Base-by-base conservation (phyloP, 2,329 filamentous ascomycete genomes). In the Calonectria naviculata region DNA sequence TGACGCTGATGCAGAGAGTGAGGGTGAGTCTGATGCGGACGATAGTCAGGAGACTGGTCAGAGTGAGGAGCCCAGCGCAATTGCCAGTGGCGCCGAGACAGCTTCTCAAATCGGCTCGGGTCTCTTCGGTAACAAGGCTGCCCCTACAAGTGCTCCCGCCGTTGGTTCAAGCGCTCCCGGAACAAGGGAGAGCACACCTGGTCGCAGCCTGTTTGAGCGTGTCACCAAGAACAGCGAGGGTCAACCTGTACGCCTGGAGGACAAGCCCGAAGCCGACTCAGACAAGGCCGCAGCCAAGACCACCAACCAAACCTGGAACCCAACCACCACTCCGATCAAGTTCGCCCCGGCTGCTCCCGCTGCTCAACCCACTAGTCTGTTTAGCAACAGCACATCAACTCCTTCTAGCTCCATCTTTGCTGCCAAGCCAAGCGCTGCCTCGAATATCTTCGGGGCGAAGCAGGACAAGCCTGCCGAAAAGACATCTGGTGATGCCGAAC, bases 191-290 rank as follows among this genome's bases (percentile, higher is more conserved):
- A 84, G 83, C 69, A 85, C 84, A 3, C 83, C 87, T 26, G 85
- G 84, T 24, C 84, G 85, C 54, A 90, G 89, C 78, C 77, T 91
- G 17, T 90, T 90, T 73, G 89, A 90, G 44, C 87, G 89, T 38
- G 84, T 91, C 9, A 87, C 84, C 6, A 88, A 85, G 78, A 86
- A 84, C 56, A 82, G 78, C 21, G 85, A 88, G 71, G 88, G 88
- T 2, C 85, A 90, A 68, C 86, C 87, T 19, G 78, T 89, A 2
- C 85, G 87, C 29, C 78, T 84, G 72, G 76, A 81, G 65, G 71
- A 76, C 15, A 75, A 80, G 69, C 54, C 67, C 49, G 78, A 78
- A 26, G 56, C 68, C 12, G 65, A 62, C 26, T 65, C 75, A 24
- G 80, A 79, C 42, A 73, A 78, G 41, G 61, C 81, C 73, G 79